Percentiles rank a stretch among this genome's conserved stretches.
Evolutionary conservation across 1,284 basidiomycete species (phyloP).

Genomic region (Stygiomarasmius scandens): DNA sequence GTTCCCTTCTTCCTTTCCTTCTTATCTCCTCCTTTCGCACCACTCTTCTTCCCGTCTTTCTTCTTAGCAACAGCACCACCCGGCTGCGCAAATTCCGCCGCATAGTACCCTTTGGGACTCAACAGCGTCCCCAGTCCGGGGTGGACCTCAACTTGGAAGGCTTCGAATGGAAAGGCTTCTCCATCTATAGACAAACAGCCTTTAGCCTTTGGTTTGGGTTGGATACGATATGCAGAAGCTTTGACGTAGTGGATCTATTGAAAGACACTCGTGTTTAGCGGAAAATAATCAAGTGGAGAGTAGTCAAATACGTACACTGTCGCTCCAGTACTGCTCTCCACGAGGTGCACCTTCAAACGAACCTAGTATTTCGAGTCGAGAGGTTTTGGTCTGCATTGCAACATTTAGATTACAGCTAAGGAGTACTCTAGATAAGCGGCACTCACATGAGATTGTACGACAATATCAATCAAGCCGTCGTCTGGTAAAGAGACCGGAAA

Average conservation of each 20-base stretch:
- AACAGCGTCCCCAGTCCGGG: constrained; percentile 70
- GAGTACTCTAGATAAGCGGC: neutral
- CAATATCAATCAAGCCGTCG: constrained; percentile 82
- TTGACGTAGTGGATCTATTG: constrained; percentile 80
- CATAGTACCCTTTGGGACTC: constrained; percentile 71
- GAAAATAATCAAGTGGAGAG: neutral
- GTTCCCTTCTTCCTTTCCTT: too few relatives aligned
- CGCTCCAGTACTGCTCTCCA: constrained; percentile 72
- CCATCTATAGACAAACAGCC: constrained; percentile 79
- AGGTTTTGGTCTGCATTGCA: constrained; percentile 47
- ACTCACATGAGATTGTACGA: constrained; percentile 65
- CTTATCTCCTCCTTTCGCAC: too few relatives aligned
- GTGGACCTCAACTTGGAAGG: constrained; percentile 86
- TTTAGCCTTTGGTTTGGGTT: constrained; percentile 52
- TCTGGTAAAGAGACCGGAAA: constrained; percentile 83
- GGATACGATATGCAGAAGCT: constrained; percentile 74
- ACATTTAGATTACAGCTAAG: neutral
- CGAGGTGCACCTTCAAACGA: constrained; percentile 69
- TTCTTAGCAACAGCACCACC: too few relatives aligned
- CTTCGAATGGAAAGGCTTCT: constrained; percentile 78
- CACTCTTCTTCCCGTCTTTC: neutral
- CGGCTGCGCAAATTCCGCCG: constrained; percentile 45
- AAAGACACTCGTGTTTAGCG: neutral
- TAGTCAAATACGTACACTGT: constrained; percentile 45
- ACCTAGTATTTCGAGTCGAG: constrained; percentile 58